Evolutionary conservation across 164 flowering plant species (phyloP).

Genomic region (Saururus chinensis): DNA sequence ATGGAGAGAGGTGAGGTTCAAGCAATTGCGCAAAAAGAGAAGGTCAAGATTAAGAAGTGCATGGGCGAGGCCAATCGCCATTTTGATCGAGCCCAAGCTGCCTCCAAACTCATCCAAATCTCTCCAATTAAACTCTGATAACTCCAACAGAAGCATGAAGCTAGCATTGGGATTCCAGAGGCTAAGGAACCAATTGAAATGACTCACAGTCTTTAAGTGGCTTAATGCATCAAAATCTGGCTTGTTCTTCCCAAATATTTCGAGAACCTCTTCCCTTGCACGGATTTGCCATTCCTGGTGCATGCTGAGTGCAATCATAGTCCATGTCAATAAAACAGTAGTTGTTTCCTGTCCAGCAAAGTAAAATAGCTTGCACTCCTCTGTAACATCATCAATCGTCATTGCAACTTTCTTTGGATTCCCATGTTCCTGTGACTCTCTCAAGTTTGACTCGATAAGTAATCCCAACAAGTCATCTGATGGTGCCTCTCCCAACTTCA

Average conservation of each 20-base stretch:
- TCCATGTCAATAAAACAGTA: not conserved
- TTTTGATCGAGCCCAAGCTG: no score
- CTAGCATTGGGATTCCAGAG: not conserved
- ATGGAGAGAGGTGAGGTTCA: no score
- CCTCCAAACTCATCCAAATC: no score
- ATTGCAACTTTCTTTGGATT: constrained; percentile 15
- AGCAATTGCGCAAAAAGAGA: no score
- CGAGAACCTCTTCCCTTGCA: constrained; percentile 16
- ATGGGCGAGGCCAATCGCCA: no score
- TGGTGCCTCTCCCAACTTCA: not conserved
- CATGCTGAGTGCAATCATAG: constrained; percentile 8
- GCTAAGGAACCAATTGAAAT: not conserved
- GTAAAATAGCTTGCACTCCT: no score
- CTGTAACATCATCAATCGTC: constrained; percentile 6
- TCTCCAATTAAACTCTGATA: no score
- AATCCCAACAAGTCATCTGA: no score
- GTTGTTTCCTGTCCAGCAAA: constrained; percentile 5
- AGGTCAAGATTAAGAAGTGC: no score
- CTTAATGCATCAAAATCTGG: no score
- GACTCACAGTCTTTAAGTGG: constrained; percentile 11
- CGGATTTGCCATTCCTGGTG: constrained; percentile 6
- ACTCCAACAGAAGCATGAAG: no score
- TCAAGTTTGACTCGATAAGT: constrained; percentile 5
- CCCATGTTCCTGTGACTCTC: constrained; percentile 17
- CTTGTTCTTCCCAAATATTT: constrained; percentile 16